These are phyloP conservation scores for Hawksworthiomyces lignivorus DNA, from an alignment of 2,329 filamentous ascomycete species.

Conservation along the genomic window DNA sequence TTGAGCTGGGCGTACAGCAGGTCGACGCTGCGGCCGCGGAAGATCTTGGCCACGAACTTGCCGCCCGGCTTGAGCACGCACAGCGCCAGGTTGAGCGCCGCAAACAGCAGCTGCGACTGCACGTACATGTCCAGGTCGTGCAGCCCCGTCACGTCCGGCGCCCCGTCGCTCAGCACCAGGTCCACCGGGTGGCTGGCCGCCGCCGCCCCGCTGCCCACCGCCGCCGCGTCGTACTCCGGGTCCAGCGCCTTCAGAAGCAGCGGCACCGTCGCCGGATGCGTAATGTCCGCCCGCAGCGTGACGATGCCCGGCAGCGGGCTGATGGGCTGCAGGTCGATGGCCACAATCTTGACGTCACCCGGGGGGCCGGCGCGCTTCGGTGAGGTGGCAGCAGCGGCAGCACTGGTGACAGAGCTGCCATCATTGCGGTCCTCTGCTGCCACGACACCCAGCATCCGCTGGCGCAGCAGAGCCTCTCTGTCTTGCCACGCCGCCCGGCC, in stretches of 20 bases:
- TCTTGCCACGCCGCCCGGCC: conserved; percentile 82
- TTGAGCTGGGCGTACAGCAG: conserved; percentile 89
- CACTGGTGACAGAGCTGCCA: no score
- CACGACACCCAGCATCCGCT: conserved; percentile 48
- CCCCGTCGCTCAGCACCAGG: conserved; percentile 89
- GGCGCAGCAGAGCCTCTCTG: conserved; percentile 59
- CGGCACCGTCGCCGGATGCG: conserved; percentile 89
- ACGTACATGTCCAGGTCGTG: conserved; percentile 98
- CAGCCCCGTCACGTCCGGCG: conserved; percentile 90
- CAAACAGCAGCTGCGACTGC: conserved; percentile 89
- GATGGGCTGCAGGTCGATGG: conserved; percentile 95
- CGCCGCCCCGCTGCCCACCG: conserved; percentile 31
- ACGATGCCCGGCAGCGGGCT: conserved; percentile 86
- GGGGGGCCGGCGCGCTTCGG: conserved; percentile 30
- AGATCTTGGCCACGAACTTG: conserved; percentile 97
- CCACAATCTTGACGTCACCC: conserved; percentile 82
- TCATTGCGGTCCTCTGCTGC: conserved; percentile 4
- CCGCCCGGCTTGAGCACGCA: conserved; percentile 82
- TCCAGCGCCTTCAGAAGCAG: conserved; percentile 80
- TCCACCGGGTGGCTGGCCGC: conserved; percentile 82
- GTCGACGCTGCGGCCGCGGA: conserved; percentile 90
- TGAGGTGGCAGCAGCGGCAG: background rate
- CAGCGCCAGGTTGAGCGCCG: conserved; percentile 84
- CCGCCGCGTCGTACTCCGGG: conserved; percentile 50
- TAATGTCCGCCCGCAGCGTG: conserved; percentile 91